These are phyloP conservation scores for Astraeus odoratus DNA, from an alignment of 768 basidiomycete species.

Conservation along the genomic window DNA sequence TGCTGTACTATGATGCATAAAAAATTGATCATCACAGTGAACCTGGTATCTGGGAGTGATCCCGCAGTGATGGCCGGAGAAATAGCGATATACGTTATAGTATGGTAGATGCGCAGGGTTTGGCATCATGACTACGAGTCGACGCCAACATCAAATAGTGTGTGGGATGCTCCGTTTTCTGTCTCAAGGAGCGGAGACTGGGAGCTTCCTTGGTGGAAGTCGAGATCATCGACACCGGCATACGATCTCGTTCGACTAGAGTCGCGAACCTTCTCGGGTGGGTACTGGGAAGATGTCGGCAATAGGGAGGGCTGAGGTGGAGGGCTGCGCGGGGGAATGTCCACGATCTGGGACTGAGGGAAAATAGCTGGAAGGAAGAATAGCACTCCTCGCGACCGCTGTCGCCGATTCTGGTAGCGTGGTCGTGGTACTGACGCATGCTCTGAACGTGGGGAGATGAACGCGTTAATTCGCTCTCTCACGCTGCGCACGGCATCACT, in stretches of 20 bases:
- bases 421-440: conserved; percentile 36
- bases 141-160: conserved; percentile 24
- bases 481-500: conserved; percentile 50
- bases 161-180: conserved; percentile 19
- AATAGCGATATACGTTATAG: conserved; percentile 19
- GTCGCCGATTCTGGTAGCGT: conserved; percentile 39
- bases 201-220: conserved; percentile 23
- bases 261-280: conserved; percentile 44
- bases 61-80: conserved; percentile 26
- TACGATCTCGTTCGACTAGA: conserved; percentile 25
- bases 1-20: neutral
- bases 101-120: conserved; percentile 18
- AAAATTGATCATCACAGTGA: neutral
- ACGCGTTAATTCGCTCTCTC: conserved; percentile 44
- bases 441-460: conserved; percentile 36
- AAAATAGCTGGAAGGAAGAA: conserved; percentile 84
- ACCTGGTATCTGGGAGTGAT: conserved; percentile 8
- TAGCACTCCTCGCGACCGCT: conserved; percentile 55
- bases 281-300: conserved; percentile 11
- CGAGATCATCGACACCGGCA: conserved; percentile 15
- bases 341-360: conserved; percentile 35
- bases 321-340: conserved; percentile 25
- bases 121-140: conserved; percentile 16
- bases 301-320: conserved; percentile 18
- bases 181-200: conserved; percentile 17